These are phyloP conservation scores for Anisodus acutangulus DNA, from an alignment of 257 asterid genomes.

Conservation along the genomic window DNA sequence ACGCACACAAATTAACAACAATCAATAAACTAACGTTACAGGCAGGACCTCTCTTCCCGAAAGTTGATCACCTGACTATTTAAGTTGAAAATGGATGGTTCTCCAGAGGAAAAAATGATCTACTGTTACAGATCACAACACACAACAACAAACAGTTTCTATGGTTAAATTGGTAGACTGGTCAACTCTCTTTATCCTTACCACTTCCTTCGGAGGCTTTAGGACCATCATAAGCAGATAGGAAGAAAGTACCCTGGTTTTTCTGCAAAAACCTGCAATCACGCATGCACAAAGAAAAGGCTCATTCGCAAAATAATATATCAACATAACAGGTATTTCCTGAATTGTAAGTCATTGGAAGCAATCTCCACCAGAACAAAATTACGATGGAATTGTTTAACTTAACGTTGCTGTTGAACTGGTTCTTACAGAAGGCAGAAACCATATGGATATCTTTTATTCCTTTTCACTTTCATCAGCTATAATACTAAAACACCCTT, in stretches of 20 bases:
- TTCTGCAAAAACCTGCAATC: conserved; percentile 74
- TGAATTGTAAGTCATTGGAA: neutral
- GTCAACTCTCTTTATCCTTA: conserved; percentile 61
- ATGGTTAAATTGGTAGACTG: neutral
- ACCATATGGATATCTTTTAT: neutral
- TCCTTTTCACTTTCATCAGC: conserved; percentile 19
- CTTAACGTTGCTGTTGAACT: too few species aligned
- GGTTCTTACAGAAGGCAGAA: conserved; percentile 1
- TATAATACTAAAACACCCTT: neutral
- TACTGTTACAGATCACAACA: conserved; percentile 15
- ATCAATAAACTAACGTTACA: neutral
- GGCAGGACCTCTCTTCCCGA: neutral
- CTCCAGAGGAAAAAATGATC: neutral
- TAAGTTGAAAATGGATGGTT: neutral
- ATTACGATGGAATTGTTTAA: neutral
- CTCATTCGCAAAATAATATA: neutral
- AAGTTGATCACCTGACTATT: conserved; percentile 5
- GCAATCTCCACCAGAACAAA: neutral
- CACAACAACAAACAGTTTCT: conserved; percentile 33
- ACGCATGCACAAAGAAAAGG: conserved; percentile 24
- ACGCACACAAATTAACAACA: neutral
- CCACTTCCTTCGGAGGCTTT: conserved; percentile 57
- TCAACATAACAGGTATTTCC: neutral
- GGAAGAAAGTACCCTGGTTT: conserved; percentile 71
- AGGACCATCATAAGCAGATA: conserved; percentile 61